Evolutionary conservation across 345 rosid species (phyloP).

Genomic region (Litchi chinensis): DNA sequence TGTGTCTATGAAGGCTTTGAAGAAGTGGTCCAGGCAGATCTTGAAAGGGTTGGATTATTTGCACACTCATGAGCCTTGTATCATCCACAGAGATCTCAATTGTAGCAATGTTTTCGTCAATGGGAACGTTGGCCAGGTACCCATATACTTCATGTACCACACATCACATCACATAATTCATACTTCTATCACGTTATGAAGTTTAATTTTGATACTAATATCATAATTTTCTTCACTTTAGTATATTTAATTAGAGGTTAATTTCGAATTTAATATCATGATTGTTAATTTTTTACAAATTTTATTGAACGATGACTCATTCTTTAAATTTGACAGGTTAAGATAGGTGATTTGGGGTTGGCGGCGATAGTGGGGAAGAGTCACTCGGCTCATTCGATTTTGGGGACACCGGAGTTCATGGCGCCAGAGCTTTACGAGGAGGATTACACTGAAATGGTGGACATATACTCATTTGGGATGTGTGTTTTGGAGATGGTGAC

Average conservation of each 20-base stretch:
- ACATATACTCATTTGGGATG: slow-evolving; percentile 88
- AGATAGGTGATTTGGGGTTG: slow-evolving; percentile 86
- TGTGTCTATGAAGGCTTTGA: slow-evolving; percentile 77
- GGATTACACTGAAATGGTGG: slow-evolving; percentile 76
- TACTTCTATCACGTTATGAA: too few relatives aligned
- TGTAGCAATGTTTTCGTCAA: slow-evolving; percentile 90
- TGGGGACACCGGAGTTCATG: slow-evolving; percentile 94
- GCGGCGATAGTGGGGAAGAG: slow-evolving; percentile 76
- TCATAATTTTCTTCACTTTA: too few relatives aligned
- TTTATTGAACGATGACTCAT: not conserved
- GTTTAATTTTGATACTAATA: too few relatives aligned
- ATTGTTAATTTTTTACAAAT: too few relatives aligned
- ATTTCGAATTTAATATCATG: too few relatives aligned
- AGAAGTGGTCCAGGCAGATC: slow-evolving; percentile 91
- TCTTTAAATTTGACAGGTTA: slow-evolving; percentile 45
- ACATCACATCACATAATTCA: too few relatives aligned
- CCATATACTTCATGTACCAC: too few relatives aligned
- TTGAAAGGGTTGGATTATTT: slow-evolving; percentile 73
- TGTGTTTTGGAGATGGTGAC: slow-evolving; percentile 84
- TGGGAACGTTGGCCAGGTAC: slow-evolving; percentile 84
- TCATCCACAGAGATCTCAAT: slow-evolving; percentile 88
- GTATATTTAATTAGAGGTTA: too few relatives aligned
- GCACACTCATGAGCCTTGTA: slow-evolving; percentile 81
- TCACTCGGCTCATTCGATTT: slow-evolving; percentile 74
- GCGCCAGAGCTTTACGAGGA: slow-evolving; percentile 94